A percentile compares a stretch with the other conserved stretches of the same genome.
phyloP scores from a whole-genome alignment of 2,329 filamentous ascomycete genomes.

The Rasamsonia emersonii region DNA sequence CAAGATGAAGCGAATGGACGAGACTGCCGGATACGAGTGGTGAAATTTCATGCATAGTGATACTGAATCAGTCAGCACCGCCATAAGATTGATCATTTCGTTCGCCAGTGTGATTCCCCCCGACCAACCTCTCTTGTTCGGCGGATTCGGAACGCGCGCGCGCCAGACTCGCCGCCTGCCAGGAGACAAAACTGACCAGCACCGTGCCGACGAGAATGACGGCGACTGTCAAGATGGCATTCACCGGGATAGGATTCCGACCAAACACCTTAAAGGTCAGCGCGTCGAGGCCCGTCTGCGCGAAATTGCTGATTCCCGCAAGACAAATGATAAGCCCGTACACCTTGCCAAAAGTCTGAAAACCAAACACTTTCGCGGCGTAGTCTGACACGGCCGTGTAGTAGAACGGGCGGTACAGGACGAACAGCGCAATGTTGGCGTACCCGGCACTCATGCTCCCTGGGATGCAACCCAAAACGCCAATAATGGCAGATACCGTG shows the following conservation, averaged over 20 bases:
- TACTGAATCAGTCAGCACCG: too few relatives aligned
- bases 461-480: constrained; percentile 65
- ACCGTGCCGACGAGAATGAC: constrained; percentile 56
- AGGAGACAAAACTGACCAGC: constrained; percentile 59
- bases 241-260: constrained; percentile 68
- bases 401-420: constrained; percentile 77
- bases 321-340: constrained; percentile 85
- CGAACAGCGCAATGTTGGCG: constrained; percentile 67
- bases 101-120: too few relatives aligned
- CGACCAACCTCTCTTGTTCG: too few relatives aligned
- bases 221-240: constrained; percentile 55
- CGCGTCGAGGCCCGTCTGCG: constrained; percentile 69
- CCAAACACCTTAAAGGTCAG: constrained; percentile 65
- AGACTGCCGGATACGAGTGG: too few relatives aligned
- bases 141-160: too few relatives aligned
- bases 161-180: constrained; percentile 32
- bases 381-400: constrained; percentile 87
- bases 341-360: constrained; percentile 86
- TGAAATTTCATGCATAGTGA: too few relatives aligned
- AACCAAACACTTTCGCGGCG: constrained; percentile 83
- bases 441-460: constrained; percentile 62
- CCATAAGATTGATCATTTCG: too few relatives aligned
- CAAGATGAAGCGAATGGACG: too few relatives aligned
- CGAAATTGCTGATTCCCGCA: constrained; percentile 75
- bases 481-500: constrained; percentile 62